These are phyloP conservation scores for Thymus mandschuricus DNA, from an alignment of 257 asterid genomes.

Conservation along the genomic window DNA sequence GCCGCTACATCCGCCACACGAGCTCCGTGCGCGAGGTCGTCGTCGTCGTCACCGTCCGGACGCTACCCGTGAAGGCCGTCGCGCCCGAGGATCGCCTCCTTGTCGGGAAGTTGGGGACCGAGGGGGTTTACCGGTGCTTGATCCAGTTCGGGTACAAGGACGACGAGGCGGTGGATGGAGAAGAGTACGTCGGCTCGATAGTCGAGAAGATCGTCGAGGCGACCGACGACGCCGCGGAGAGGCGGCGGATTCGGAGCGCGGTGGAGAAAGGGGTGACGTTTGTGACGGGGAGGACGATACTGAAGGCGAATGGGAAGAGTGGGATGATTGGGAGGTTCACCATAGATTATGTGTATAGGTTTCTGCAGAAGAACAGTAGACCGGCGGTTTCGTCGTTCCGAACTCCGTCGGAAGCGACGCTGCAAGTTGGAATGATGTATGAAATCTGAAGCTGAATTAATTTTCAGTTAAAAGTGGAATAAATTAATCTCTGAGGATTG, in stretches of 20 bases:
- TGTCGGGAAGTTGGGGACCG: slow-evolving; percentile 49
- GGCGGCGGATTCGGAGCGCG: slow-evolving; percentile 38
- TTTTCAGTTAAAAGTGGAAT: too few relatives aligned
- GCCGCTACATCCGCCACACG: slow-evolving; percentile 55
- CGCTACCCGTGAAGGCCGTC: slow-evolving; percentile 51
- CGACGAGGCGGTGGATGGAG: slow-evolving; percentile 46
- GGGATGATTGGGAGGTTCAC: slow-evolving; percentile 45
- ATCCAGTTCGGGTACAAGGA: slow-evolving; percentile 69
- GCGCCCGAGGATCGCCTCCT: slow-evolving; percentile 43
- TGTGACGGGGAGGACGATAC: slow-evolving; percentile 57
- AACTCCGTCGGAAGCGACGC: slow-evolving; percentile 52
- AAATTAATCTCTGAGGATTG: too few relatives aligned
- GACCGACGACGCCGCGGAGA: slow-evolving; percentile 37
- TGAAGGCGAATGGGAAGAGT: slow-evolving; percentile 41
- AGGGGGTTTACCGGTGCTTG: slow-evolving; percentile 61
- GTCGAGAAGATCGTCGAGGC: slow-evolving; percentile 35
- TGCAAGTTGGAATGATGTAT: slow-evolving; percentile 72
- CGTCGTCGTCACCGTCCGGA: slow-evolving; percentile 59
- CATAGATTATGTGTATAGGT: slow-evolving; percentile 58
- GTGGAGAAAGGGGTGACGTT: slow-evolving; percentile 41
- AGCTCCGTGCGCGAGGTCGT: slow-evolving; percentile 53
- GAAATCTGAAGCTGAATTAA: slow-evolving; percentile 34
- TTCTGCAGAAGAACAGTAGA: slow-evolving; percentile 67
- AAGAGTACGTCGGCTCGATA: slow-evolving; percentile 40
- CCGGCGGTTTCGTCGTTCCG: slow-evolving; percentile 47